Conservation (phyloP, 2,329 filamentous ascomycete genomes). For the Talaromyces amestolkiae region DNA sequence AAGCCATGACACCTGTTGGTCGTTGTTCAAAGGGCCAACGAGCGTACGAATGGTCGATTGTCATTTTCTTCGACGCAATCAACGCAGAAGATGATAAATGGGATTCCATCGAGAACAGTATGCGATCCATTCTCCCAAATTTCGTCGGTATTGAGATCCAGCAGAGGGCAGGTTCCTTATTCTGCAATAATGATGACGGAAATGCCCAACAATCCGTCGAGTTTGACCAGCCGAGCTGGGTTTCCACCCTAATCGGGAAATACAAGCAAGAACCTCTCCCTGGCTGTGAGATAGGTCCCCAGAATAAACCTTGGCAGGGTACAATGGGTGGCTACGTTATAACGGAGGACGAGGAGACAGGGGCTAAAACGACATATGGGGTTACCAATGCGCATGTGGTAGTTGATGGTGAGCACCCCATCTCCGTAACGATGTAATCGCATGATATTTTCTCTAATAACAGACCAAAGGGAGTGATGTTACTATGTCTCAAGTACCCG, state of each 20-base stretch:
- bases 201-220: neutral
- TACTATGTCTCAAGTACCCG: neutral
- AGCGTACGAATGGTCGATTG: neutral
- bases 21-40: slow-evolving; percentile 4
- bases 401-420: neutral
- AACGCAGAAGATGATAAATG: slow-evolving; percentile 9
- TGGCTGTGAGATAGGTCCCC: neutral
- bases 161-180: slow-evolving; percentile 7
- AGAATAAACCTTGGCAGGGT: neutral
- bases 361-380: neutral
- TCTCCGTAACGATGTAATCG: neutral
- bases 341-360: neutral
- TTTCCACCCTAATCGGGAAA: neutral
- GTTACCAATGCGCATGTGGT: neutral
- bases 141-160: slow-evolving; percentile 9
- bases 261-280: neutral
- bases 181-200: neutral
- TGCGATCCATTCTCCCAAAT: neutral
- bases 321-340: neutral
- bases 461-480: neutral
- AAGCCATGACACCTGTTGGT: slow-evolving; percentile 13
- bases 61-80: slow-evolving; percentile 4
- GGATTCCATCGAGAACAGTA: neutral
- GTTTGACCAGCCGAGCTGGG: neutral
- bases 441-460: neutral